These are phyloP conservation scores for Claviceps monticola DNA, from an alignment of 2,329 filamentous ascomycete genomes.

Conservation along the genomic window DNA sequence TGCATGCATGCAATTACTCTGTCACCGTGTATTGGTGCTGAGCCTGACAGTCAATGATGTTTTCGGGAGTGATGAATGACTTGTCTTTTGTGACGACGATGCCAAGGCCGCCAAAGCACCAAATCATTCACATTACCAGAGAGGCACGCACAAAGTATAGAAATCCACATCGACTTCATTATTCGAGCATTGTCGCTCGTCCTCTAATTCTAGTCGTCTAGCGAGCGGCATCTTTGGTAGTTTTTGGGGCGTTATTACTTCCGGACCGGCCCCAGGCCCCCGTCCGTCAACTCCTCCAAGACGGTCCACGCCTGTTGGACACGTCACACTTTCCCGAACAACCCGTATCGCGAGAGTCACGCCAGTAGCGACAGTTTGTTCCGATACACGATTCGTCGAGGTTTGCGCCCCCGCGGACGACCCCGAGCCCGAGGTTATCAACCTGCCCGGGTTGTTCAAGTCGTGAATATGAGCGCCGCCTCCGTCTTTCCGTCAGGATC, in stretches of 20 bases:
- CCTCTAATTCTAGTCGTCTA: constrained; percentile 20
- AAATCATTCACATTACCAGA: too few species aligned
- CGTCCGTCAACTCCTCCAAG: constrained; percentile 6
- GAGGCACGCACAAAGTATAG: too few species aligned
- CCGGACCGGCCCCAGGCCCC: constrained; percentile 5
- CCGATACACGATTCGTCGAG: background rate
- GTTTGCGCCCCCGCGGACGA: constrained; percentile 2
- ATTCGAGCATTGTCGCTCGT: constrained; percentile 9
- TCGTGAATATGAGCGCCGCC: constrained; percentile 8
- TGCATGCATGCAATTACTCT: background rate
- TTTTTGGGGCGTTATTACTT: constrained; percentile 3
- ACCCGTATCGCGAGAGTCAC: background rate
- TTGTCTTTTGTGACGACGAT: too few species aligned
- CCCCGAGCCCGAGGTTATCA: background rate
- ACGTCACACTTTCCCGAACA: background rate
- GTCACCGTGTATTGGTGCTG: too few species aligned
- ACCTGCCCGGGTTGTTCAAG: background rate
- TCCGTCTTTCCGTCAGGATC: constrained; percentile 12
- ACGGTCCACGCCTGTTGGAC: background rate
- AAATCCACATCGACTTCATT: constrained; percentile 1
- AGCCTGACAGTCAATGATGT: too few species aligned
- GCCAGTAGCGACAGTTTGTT: background rate
- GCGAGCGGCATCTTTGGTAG: constrained; percentile 27
- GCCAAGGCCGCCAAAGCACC: too few species aligned
- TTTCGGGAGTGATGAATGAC: too few species aligned